Evolutionary conservation across 2,329 filamentous ascomycete species (phyloP).

Genomic region (Trichoderma sp.): DNA sequence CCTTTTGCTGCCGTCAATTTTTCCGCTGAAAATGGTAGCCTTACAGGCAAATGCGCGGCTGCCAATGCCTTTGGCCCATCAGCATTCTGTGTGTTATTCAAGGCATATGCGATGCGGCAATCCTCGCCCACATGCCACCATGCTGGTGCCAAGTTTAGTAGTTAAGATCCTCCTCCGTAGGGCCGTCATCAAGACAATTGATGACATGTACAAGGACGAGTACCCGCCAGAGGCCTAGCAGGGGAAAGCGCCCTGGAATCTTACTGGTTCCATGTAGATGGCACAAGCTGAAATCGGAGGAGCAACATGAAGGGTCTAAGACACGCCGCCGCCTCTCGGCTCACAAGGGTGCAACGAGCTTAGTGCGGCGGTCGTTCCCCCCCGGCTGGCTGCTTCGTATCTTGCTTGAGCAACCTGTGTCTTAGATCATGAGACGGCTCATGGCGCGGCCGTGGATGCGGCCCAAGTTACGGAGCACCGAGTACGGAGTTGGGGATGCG

Average conservation of each 20-base stretch:
- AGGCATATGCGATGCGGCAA: not conserved
- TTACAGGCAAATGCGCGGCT: not conserved
- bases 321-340: slow-evolving; percentile 20
- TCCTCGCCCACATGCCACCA: not conserved
- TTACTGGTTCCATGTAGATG: slow-evolving; percentile 19
- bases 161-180: not conserved
- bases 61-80: not conserved
- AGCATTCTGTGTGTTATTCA: not conserved
- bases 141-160: not conserved
- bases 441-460: slow-evolving; percentile 13
- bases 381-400: slow-evolving; percentile 18
- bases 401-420: slow-evolving; percentile 2
- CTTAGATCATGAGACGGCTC: slow-evolving; percentile 13
- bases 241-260: slow-evolving; percentile 7
- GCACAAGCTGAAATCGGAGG: slow-evolving; percentile 19
- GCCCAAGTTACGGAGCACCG: slow-evolving; percentile 1
- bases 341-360: slow-evolving; percentile 19
- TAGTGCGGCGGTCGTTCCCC: slow-evolving; percentile 2
- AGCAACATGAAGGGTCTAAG: slow-evolving; percentile 18
- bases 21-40: not conserved
- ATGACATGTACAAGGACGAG: not conserved
- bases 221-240: not conserved
- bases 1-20: not conserved
- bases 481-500: not conserved
- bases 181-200: not conserved